Percentiles rank a stretch among this genome's conserved stretches.
These are phyloP conservation scores for Auriculariales sp. DNA, from an alignment of 768 basidiomycete genomes.

Conservation along the genomic window DNA sequence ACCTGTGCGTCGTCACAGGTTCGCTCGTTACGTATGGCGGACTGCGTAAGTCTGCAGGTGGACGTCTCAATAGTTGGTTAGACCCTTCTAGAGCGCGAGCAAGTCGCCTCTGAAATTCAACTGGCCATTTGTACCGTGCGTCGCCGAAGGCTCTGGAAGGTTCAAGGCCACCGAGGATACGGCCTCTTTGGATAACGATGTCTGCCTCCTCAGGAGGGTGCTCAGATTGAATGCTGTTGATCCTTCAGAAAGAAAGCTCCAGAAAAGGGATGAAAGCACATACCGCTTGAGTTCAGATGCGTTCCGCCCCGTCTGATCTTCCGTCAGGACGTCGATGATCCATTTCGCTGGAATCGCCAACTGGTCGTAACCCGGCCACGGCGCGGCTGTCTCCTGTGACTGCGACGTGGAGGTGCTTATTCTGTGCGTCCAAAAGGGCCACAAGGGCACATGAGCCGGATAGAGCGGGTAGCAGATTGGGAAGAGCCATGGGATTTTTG, in stretches of 20 bases:
- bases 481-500: slow-evolving; percentile 48
- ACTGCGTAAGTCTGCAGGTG: slow-evolving; percentile 56
- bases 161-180: slow-evolving; percentile 78
- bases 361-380: slow-evolving; percentile 78
- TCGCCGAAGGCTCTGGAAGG: slow-evolving; percentile 82
- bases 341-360: too few relatives aligned
- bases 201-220: slow-evolving; percentile 66
- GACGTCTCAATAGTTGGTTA: slow-evolving; percentile 38
- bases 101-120: slow-evolving; percentile 35
- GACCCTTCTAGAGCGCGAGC: slow-evolving; percentile 33
- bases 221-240: slow-evolving; percentile 58
- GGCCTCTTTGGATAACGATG: slow-evolving; percentile 62
- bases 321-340: slow-evolving; percentile 86
- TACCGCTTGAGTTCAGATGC: slow-evolving; percentile 73
- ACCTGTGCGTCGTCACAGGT: slow-evolving; percentile 70
- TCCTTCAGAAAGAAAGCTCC: not conserved
- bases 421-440: slow-evolving; percentile 73
- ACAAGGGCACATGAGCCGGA: slow-evolving; percentile 87
- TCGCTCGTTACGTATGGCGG: slow-evolving; percentile 85
- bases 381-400: slow-evolving; percentile 90
- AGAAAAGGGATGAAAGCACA: not conserved
- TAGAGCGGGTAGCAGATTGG: slow-evolving; percentile 71
- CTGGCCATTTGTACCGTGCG: slow-evolving; percentile 79
- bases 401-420: slow-evolving; percentile 76
- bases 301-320: slow-evolving; percentile 94